Evolutionary conservation across 2,329 filamentous ascomycete genomes (phyloP).

Genomic region (Colletotrichum euphorbiae): DNA sequence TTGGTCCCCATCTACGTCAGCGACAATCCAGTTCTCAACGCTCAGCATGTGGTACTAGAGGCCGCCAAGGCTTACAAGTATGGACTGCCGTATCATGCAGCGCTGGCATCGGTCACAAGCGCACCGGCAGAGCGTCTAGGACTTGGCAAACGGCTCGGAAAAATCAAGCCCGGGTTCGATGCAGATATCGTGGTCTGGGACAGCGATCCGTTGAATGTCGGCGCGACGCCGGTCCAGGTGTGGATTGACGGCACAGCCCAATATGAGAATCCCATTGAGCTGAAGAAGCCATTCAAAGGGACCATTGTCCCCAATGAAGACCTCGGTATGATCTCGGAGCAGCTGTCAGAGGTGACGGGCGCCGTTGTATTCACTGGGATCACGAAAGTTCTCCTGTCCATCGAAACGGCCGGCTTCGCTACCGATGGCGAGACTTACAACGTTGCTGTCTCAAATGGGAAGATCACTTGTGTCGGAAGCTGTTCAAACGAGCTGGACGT

Average conservation of each 20-base stretch:
- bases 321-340: slow-evolving; percentile 55
- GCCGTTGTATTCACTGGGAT: slow-evolving; percentile 69
- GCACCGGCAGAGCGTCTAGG: slow-evolving; percentile 69
- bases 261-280: slow-evolving; percentile 64
- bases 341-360: slow-evolving; percentile 47
- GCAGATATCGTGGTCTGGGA: slow-evolving; percentile 74
- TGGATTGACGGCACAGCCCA: slow-evolving; percentile 73
- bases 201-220: slow-evolving; percentile 70
- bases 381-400: slow-evolving; percentile 60
- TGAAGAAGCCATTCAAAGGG: slow-evolving; percentile 59
- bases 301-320: slow-evolving; percentile 54
- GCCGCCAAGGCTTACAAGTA: slow-evolving; percentile 70
- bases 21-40: slow-evolving; percentile 77
- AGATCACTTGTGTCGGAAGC: slow-evolving; percentile 66
- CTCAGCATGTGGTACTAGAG: slow-evolving; percentile 76
- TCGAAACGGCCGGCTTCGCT: slow-evolving; percentile 46
- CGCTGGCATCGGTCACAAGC: slow-evolving; percentile 68
- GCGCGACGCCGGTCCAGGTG: slow-evolving; percentile 69
- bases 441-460: slow-evolving; percentile 64
- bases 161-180: slow-evolving; percentile 70
- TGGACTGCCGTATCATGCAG: slow-evolving; percentile 70
- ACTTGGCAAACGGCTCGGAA: slow-evolving; percentile 67
- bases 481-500: slow-evolving; percentile 59
- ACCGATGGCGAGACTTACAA: slow-evolving; percentile 54
- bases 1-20: slow-evolving; percentile 75